A percentile compares a stretch with the other conserved stretches of the same genome.
These are phyloP conservation scores for Aureobasidium sp. DNA, from an alignment of 2,329 filamentous ascomycete genomes.

Conservation along the genomic window DNA sequence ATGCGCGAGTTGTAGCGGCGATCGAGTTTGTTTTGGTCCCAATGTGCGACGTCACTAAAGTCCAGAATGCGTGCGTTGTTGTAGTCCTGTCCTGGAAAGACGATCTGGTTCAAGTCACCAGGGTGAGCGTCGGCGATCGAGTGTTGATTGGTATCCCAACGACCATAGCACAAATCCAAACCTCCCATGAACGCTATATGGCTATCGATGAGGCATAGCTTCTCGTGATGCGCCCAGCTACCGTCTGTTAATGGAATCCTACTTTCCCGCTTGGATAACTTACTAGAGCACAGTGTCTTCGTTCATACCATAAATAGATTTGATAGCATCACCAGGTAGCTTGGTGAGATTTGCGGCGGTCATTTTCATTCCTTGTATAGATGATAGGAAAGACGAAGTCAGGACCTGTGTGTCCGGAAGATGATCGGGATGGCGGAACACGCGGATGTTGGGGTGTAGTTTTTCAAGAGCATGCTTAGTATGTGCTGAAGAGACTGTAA, in stretches of 20 bases:
- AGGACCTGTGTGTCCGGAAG: slow-evolving; percentile 63
- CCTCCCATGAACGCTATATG: slow-evolving; percentile 82
- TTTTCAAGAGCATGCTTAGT: slow-evolving; percentile 70
- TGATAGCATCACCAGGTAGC: slow-evolving; percentile 63
- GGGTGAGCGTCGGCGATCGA: slow-evolving; percentile 79
- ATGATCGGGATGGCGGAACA: slow-evolving; percentile 89
- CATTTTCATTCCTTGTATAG: slow-evolving; percentile 48
- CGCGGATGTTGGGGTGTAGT: slow-evolving; percentile 74
- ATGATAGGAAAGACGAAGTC: slow-evolving; percentile 48
- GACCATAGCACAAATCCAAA: slow-evolving; percentile 75
- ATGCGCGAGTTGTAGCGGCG: slow-evolving; percentile 64
- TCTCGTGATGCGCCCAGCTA: slow-evolving; percentile 83
- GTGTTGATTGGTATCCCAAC: slow-evolving; percentile 79
- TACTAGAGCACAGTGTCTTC: slow-evolving; percentile 70
- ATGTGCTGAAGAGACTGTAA: slow-evolving; percentile 56
- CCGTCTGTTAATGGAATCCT: neutral
- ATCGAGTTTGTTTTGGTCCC: slow-evolving; percentile 80
- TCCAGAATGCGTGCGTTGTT: slow-evolving; percentile 82
- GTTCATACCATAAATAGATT: slow-evolving; percentile 71
- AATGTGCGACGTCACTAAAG: slow-evolving; percentile 52
- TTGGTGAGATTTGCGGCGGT: slow-evolving; percentile 50
- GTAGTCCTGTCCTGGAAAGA: slow-evolving; percentile 88
- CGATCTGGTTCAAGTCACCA: slow-evolving; percentile 61
- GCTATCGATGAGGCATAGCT: slow-evolving; percentile 76
- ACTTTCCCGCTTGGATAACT: neutral